Conservation (phyloP, 73 alveolate species). For the Symbiodinium natans region DNA sequence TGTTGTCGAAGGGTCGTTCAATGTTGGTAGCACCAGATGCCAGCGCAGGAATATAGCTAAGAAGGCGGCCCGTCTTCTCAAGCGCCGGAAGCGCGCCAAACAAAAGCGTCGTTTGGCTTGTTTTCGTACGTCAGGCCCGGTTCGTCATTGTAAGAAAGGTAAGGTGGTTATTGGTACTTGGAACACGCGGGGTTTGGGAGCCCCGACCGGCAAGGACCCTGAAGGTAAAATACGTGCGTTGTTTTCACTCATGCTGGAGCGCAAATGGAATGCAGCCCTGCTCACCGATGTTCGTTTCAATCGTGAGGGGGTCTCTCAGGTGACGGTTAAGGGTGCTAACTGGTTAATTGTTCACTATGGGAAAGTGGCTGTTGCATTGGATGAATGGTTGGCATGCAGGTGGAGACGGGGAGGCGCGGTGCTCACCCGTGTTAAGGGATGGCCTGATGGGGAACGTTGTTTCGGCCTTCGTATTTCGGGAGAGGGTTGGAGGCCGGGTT, state of each 20-base stretch:
- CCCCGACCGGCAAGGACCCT: neutral
- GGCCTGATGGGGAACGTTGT: neutral
- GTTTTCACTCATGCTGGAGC: neutral
- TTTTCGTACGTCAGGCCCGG: neutral
- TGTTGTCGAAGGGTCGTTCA: neutral
- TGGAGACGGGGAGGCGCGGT: neutral
- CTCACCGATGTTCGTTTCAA: neutral
- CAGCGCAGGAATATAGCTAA: neutral
- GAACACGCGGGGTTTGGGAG: constrained; percentile 7
- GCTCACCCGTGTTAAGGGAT: neutral
- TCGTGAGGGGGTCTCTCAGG: neutral
- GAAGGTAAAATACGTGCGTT: neutral
- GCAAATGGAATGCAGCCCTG: neutral
- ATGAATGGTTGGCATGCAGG: neutral
- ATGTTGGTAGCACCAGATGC: neutral
- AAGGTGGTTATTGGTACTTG: neutral
- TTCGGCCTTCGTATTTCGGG: neutral
- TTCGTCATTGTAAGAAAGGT: neutral
- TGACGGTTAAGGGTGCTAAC: neutral
- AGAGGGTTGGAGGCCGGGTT: neutral
- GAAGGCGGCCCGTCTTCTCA: neutral
- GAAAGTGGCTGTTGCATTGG: neutral
- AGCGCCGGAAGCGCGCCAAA: neutral
- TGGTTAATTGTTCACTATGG: neutral
- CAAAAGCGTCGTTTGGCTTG: neutral